Conservation (phyloP, 306 rosid species). For the Psophocarpus tetragonolobus region DNA sequence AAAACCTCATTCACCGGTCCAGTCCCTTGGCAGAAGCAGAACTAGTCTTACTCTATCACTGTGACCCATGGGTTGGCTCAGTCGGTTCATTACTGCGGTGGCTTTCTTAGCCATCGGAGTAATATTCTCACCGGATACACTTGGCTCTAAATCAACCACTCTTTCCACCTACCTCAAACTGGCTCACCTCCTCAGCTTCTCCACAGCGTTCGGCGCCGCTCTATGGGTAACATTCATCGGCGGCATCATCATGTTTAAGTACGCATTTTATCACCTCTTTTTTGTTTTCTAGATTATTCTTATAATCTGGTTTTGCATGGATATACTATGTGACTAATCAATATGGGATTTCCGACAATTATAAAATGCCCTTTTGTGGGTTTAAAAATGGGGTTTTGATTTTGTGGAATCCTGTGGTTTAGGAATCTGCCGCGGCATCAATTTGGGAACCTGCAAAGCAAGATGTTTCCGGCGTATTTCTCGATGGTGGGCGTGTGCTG, state of each 20-base stretch:
- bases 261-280: background rate
- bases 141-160: constrained; percentile 65
- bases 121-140: constrained; percentile 83
- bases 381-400: background rate
- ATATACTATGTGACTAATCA: background rate
- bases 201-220: constrained; percentile 89
- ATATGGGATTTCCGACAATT: background rate
- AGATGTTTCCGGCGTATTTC: constrained; percentile 98
- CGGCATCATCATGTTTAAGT: constrained; percentile 98
- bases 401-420: background rate
- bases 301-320: background rate
- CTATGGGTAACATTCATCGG: constrained; percentile 99
- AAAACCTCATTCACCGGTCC: background rate
- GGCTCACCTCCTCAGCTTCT: constrained; percentile 87
- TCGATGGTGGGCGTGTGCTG: constrained; percentile 74
- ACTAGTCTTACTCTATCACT: background rate
- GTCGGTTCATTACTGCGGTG: constrained; percentile 73
- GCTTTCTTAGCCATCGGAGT: constrained; percentile 88
- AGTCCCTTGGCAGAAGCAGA: background rate
- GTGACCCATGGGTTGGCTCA: constrained; percentile 71
- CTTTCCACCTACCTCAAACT: constrained; percentile 73
- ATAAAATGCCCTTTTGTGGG: background rate
- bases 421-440: constrained; percentile 99
- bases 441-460: constrained; percentile 96
- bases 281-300: background rate